Percentiles rank a stretch among this genome's conserved stretches.
phyloP scores from a whole-genome alignment of 2,329 filamentous ascomycete genomes.

The Alternaria sp. region DNA sequence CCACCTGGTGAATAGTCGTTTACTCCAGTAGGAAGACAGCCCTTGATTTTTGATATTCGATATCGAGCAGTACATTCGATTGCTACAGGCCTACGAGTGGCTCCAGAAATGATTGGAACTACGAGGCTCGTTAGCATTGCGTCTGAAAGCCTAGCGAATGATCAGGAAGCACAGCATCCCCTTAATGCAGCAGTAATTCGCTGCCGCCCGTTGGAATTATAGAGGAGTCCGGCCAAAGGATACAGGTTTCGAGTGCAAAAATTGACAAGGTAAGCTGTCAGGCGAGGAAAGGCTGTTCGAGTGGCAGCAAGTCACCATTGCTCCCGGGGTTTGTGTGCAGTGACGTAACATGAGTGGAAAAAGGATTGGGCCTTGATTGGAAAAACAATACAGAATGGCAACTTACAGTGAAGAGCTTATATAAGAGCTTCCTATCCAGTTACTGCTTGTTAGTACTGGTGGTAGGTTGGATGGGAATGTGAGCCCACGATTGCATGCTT shows the following conservation, averaged over 20 bases:
- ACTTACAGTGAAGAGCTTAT: conserved; percentile 1
- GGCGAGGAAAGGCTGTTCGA: background rate
- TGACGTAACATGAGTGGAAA: conserved; percentile 16
- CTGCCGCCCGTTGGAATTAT: background rate
- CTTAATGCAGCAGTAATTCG: background rate
- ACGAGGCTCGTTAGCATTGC: background rate
- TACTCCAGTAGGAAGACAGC: background rate
- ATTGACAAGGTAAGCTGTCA: background rate
- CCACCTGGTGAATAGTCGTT: background rate
- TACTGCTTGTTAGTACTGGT: background rate
- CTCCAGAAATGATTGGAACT: background rate
- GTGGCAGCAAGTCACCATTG: background rate
- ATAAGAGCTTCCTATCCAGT: background rate
- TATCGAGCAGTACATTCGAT: background rate
- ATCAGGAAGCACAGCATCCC: background rate
- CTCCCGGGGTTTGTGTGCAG: conserved; percentile 3
- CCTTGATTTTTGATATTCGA: background rate
- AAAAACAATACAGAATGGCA: background rate
- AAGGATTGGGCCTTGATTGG: background rate
- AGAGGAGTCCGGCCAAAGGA: background rate
- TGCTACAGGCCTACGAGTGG: background rate
- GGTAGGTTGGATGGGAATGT: background rate
- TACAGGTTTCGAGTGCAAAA: background rate
- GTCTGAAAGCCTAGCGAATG: background rate
- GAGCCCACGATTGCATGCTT: background rate